Percentiles rank a stretch among this genome's conserved stretches.
These are phyloP conservation scores for Ramaria sp. DNA, from an alignment of 768 basidiomycete genomes.

Conservation along the genomic window DNA sequence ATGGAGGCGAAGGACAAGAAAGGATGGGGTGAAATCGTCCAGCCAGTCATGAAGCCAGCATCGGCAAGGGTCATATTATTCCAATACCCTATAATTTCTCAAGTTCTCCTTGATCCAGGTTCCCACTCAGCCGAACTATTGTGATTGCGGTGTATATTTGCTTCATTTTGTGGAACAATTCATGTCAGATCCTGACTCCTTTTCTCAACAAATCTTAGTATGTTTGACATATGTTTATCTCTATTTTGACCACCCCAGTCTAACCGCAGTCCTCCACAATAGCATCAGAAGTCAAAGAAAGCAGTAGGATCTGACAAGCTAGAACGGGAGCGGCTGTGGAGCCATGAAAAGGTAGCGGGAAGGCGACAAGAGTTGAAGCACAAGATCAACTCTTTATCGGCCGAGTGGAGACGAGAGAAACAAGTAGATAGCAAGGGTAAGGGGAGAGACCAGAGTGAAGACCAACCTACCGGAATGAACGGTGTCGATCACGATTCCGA, in stretches of 20 bases:
- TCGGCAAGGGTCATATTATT: conserved; percentile 27
- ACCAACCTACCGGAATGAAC: neutral
- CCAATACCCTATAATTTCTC: neutral
- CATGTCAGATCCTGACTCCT: conserved; percentile 46
- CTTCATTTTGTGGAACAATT: conserved; percentile 79
- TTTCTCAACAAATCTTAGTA: conserved; percentile 38
- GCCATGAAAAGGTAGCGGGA: conserved; percentile 11
- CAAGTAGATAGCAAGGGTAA: conserved; percentile 4
- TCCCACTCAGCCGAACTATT: conserved; percentile 79
- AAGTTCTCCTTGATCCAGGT: conserved; percentile 37
- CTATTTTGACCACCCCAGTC: neutral
- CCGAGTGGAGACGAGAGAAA: conserved; percentile 3
- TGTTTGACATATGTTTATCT: neutral
- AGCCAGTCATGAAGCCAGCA: conserved; percentile 37
- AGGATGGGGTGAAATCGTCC: conserved; percentile 25
- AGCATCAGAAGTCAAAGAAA: conserved; percentile 7
- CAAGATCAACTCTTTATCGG: neutral
- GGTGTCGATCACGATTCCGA: neutral
- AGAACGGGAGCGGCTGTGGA: conserved; percentile 11
- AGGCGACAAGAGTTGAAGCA: conserved; percentile 10
- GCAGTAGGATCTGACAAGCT: neutral
- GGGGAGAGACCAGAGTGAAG: neutral
- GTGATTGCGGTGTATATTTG: conserved; percentile 89
- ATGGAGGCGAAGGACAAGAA: conserved; percentile 73
- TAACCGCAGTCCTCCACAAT: neutral